Evolutionary conservation across 371 early-diverging fungal species (phyloP).

Genomic region (Cokeromyces recurvatus): DNA sequence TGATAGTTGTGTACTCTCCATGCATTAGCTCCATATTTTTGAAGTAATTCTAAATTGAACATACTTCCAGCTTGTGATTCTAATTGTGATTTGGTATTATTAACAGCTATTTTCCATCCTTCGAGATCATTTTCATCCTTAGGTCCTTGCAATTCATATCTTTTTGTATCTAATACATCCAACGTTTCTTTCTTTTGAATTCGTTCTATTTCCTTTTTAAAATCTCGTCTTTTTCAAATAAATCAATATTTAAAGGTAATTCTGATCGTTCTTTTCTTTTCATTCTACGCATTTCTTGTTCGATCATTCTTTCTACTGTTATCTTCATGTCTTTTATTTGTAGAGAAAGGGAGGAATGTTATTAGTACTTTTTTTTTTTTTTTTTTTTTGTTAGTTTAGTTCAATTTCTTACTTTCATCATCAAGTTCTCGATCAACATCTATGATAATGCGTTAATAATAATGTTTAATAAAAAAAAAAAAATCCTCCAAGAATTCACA

Average conservation of each 20-base stretch:
- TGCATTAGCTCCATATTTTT: conserved; percentile 77
- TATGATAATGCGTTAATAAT: no score
- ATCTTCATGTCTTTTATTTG: conserved; percentile 40
- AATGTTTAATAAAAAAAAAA: neutral
- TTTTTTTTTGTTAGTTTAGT: no score
- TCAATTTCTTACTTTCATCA: conserved; percentile 30
- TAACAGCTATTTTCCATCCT: conserved; percentile 63
- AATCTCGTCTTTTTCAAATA: conserved; percentile 39
- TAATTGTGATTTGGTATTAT: conserved; percentile 80
- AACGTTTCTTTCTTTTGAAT: conserved; percentile 50
- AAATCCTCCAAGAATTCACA: neutral
- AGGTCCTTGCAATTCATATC: conserved; percentile 63
- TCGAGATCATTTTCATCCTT: conserved; percentile 35
- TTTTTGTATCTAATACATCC: conserved; percentile 51
- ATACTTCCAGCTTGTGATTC: conserved; percentile 75
- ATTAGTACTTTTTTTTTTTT: no score
- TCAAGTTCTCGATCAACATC: conserved; percentile 45
- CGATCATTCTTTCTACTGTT: conserved; percentile 59
- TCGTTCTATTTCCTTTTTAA: conserved; percentile 63
- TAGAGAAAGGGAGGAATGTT: no score
- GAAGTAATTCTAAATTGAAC: conserved; percentile 78
- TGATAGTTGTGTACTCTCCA: conserved; percentile 85
- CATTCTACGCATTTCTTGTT: conserved; percentile 66
- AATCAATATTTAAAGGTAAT: conserved; percentile 26
- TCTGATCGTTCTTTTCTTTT: conserved; percentile 37